Evolutionary conservation across 768 basidiomycete genomes (phyloP).

Genomic region (Daedaleopsis sinensis): DNA sequence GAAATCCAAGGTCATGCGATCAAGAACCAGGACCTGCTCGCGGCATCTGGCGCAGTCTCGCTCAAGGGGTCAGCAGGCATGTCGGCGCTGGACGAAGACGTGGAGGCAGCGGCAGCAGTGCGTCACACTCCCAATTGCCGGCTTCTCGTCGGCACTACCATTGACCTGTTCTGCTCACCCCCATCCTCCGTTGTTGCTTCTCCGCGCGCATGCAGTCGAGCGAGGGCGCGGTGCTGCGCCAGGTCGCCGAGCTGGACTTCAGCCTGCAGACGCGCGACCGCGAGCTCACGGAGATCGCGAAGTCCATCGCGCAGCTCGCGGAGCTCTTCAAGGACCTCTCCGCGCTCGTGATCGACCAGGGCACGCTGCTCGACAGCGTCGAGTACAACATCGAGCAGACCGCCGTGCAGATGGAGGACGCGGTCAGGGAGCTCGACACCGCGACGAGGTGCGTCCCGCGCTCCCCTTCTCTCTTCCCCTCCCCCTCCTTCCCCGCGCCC

Average conservation of each 20-base stretch:
- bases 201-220: slow-evolving; percentile 37
- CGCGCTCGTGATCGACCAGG: slow-evolving; percentile 94
- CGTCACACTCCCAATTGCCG: slow-evolving; percentile 12
- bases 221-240: slow-evolving; percentile 32
- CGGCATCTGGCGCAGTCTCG: slow-evolving; percentile 86
- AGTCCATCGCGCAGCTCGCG: slow-evolving; percentile 87
- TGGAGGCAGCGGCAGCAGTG: slow-evolving; percentile 72
- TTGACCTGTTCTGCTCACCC: neutral
- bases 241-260: slow-evolving; percentile 40
- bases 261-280: slow-evolving; percentile 54
- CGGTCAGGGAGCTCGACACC: slow-evolving; percentile 79
- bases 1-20: slow-evolving; percentile 97
- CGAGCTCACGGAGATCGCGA: slow-evolving; percentile 88
- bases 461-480: too few species aligned
- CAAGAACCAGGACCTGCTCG: slow-evolving; percentile 92
- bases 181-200: too few species aligned
- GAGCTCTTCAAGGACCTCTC: slow-evolving; percentile 97
- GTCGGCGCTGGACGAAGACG: slow-evolving; percentile 88
- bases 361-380: slow-evolving; percentile 92
- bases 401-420: slow-evolving; percentile 76
- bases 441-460: slow-evolving; percentile 76
- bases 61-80: slow-evolving; percentile 82
- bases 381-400: slow-evolving; percentile 98
- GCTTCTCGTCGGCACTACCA: slow-evolving; percentile 14
- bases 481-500: too few species aligned